Evolutionary conservation across 768 basidiomycete genomes (phyloP).

Genomic region (Mycena leptocephala): DNA sequence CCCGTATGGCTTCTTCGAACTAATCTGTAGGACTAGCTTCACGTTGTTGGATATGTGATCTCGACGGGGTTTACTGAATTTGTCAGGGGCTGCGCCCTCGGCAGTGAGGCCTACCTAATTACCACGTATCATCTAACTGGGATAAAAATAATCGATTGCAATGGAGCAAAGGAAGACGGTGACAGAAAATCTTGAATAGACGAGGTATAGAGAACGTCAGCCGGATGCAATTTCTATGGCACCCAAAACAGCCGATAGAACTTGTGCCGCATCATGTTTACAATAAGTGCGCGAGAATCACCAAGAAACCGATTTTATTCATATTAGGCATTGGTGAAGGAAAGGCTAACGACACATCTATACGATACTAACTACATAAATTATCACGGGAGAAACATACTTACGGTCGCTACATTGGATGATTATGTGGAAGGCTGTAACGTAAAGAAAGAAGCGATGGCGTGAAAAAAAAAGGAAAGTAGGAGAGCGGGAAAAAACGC

Average conservation of each 20-base stretch:
- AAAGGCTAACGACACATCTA: background rate
- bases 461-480: background rate
- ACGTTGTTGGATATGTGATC: slow-evolving; percentile 21
- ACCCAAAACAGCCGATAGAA: no score
- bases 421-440: background rate
- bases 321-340: background rate
- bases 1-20: background rate
- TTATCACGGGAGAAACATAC: background rate
- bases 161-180: no score
- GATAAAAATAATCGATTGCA: no score
- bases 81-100: background rate
- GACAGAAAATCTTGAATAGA: no score
- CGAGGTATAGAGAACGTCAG: no score
- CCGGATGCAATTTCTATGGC: no score
- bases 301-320: background rate
- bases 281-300: background rate
- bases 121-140: background rate
- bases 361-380: background rate
- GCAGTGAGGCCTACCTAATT: no score
- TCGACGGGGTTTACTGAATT: slow-evolving; percentile 8
- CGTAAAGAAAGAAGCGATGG: background rate
- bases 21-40: background rate
- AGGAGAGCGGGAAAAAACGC: no score
- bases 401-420: no score
- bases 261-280: no score